These are phyloP conservation scores for Rhodotorula glutinis DNA, from an alignment of 1,284 basidiomycete genomes.

Conservation along the genomic window DNA sequence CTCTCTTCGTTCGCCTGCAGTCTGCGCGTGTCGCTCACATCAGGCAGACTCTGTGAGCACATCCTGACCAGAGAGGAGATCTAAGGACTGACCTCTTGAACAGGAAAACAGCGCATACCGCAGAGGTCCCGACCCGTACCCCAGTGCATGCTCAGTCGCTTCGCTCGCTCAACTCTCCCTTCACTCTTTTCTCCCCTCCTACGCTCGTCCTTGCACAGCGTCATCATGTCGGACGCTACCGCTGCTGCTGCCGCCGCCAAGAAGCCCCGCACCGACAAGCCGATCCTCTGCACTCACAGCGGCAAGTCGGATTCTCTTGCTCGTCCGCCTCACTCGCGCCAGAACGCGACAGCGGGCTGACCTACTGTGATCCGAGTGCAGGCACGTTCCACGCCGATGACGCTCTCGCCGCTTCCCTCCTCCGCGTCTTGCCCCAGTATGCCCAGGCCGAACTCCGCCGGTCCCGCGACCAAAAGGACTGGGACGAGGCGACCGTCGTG, in stretches of 20 bases:
- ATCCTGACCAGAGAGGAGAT: no score
- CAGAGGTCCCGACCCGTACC: not conserved
- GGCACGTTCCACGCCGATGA: slow-evolving; percentile 92
- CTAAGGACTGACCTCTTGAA: no score
- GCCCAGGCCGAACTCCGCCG: slow-evolving; percentile 72
- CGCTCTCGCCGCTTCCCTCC: slow-evolving; percentile 85
- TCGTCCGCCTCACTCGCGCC: no score
- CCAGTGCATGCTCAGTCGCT: not conserved
- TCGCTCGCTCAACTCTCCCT: not conserved
- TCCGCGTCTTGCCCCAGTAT: slow-evolving; percentile 74
- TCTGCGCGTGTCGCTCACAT: not conserved
- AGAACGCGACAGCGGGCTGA: no score
- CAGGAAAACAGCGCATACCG: no score
- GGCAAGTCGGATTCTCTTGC: not conserved
- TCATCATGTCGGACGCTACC: slow-evolving; percentile 12
- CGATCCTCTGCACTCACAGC: slow-evolving; percentile 16
- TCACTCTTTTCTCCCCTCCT: no score
- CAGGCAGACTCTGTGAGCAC: no score
- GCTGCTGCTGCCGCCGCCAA: no score
- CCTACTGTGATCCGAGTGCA: no score
- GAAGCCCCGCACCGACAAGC: slow-evolving; percentile 17
- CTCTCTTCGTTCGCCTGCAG: no score
- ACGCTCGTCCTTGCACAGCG: not conserved
- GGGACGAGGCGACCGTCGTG: slow-evolving; percentile 88
- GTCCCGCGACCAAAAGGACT: slow-evolving; percentile 71